phyloP scores from a whole-genome alignment of 1,139 yeast species.

The Kodamaea derodonti region DNA sequence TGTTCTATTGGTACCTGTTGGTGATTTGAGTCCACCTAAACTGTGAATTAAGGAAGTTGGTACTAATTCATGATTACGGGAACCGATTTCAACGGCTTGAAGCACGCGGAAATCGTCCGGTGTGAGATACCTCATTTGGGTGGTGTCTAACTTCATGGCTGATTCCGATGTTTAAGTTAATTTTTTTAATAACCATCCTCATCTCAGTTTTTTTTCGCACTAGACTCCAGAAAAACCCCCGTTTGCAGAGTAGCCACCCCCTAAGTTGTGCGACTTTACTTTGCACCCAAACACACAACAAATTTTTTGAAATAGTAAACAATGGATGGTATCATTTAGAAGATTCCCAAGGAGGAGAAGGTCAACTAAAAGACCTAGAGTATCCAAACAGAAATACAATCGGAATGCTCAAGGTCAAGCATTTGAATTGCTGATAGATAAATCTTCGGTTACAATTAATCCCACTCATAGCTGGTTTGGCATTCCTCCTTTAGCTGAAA shows the following conservation, averaged over 20 bases:
- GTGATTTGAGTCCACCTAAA: slow-evolving; percentile 72
- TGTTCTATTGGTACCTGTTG: slow-evolving; percentile 72
- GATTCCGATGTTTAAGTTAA: slow-evolving; percentile 1
- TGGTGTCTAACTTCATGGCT: slow-evolving; percentile 82
- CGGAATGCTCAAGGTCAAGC: neutral
- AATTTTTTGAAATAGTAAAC: neutral
- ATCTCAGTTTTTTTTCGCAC: slow-evolving; percentile 6
- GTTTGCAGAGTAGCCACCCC: neutral
- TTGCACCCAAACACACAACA: neutral
- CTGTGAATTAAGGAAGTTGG: slow-evolving; percentile 84
- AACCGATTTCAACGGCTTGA: slow-evolving; percentile 86
- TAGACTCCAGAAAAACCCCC: neutral
- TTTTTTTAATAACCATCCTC: slow-evolving; percentile 6
- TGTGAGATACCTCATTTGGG: slow-evolving; percentile 90
- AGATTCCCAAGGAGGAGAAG: neutral
- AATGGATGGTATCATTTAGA: neutral
- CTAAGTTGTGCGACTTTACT: neutral
- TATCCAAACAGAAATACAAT: neutral
- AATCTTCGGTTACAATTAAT: neutral
- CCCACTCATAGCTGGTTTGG: slow-evolving; percentile 7
- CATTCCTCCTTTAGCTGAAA: slow-evolving; percentile 8
- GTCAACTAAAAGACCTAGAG: neutral
- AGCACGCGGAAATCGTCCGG: slow-evolving; percentile 87
- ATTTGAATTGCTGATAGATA: neutral
- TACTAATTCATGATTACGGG: slow-evolving; percentile 90